Evolutionary conservation across 2,329 filamentous ascomycete species (phyloP), one percentile per base, ranked within the genome.

Genomic region (Penicillium sp.): DNA sequence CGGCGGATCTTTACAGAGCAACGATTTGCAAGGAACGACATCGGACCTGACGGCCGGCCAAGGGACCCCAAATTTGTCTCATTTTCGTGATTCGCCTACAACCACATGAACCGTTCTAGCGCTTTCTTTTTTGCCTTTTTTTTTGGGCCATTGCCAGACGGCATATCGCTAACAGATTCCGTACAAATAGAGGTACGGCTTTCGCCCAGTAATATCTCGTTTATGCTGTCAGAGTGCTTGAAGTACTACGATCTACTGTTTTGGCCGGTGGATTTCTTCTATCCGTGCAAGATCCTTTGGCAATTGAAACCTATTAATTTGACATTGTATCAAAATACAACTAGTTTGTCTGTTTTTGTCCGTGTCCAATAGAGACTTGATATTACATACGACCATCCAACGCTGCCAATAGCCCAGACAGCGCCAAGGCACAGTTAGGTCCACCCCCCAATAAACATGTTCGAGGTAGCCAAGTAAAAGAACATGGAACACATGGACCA

Each of bases 41-140:
- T 99, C 71, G 91, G 87, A 1, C 82, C 89, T 5, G 94, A 99
- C 74, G 94, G 94, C 5, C 78, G 87, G 66, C 94, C 94, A 60
- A 83, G 86, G 71, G 93, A 97, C 78, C 92, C 92, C 60, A 97
- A 97, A 79, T 96, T 96, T 71, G 92, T 97, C 57, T 95, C 90
- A 71, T 97, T 97, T 76, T 90, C 87, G 57, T 89, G 70, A 82
- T 40, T 31, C 32, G 29, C 52, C 50, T 22, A 29, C 31, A 38
- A 31, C 26, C 16, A 29, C 48, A 40, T 38, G 47, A 37, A 18
- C 24, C 24, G 11, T 48, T 20, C 5, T 49, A 40, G 35, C 44
- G 34, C 34, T 49, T 38, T n/a, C n/a, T 24, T 24, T 24, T 24
- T 24, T 24, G 24, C n/a, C n/a, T n/a, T 24, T 24, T 29, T 4